A percentile compares a stretch with the other conserved stretches of the same genome.
These are phyloP conservation scores for Aureobasidium namibiae DNA, from an alignment of 2,329 filamentous ascomycete genomes.

Conservation along the genomic window DNA sequence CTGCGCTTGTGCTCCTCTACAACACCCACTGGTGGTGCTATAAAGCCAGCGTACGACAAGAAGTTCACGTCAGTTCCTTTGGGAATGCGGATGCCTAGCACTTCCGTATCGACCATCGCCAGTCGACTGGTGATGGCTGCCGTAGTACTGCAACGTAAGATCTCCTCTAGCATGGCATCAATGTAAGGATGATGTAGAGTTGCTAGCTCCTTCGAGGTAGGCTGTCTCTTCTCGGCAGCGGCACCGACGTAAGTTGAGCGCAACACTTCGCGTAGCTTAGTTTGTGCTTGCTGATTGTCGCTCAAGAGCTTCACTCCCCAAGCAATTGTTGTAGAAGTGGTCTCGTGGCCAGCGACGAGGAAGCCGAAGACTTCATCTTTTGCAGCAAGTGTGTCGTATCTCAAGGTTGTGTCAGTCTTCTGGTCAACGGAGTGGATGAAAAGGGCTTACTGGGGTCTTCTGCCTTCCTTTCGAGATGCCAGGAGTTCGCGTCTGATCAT, in stretches of 20 bases:
- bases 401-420: background rate
- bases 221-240: constrained; percentile 16
- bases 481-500: constrained; percentile 28
- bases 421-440: background rate
- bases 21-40: constrained; percentile 16
- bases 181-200: constrained; percentile 31
- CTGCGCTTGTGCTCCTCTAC: constrained; percentile 26
- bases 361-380: constrained; percentile 27
- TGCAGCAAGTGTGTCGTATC: constrained; percentile 20
- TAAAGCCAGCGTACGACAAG: constrained; percentile 19
- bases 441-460: constrained; percentile 17
- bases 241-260: constrained; percentile 22
- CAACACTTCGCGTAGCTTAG: constrained; percentile 27
- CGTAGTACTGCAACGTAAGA: constrained; percentile 27
- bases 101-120: constrained; percentile 29
- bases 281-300: constrained; percentile 27
- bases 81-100: constrained; percentile 35
- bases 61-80: constrained; percentile 31
- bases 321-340: constrained; percentile 33
- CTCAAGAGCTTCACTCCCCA: constrained; percentile 36
- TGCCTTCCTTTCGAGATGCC: constrained; percentile 28
- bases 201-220: constrained; percentile 26
- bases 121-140: constrained; percentile 23
- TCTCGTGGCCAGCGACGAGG: constrained; percentile 39
- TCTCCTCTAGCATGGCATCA: constrained; percentile 36